Conservation (phyloP, 257 asterid species). For the Anisodus acutangulus region DNA sequence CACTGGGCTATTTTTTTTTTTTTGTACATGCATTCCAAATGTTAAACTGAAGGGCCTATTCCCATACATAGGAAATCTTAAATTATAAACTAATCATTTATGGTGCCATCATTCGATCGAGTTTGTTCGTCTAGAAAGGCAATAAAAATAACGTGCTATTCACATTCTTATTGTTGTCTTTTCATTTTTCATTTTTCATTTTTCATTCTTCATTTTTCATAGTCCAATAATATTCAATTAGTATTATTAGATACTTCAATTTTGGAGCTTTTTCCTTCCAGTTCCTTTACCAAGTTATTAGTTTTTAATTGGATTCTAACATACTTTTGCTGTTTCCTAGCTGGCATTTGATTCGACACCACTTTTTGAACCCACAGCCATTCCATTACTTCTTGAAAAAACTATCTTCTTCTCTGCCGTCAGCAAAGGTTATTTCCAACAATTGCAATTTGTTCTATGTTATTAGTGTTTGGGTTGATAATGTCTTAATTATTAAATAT, state of each 20-base stretch:
- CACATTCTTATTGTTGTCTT: background rate
- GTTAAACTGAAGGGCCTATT: slow-evolving; percentile 8
- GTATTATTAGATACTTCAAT: background rate
- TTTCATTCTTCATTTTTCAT: background rate
- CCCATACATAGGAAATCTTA: slow-evolving; percentile 13
- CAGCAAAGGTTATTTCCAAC: slow-evolving; percentile 72
- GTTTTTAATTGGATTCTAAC: slow-evolving; percentile 36
- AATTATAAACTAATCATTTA: background rate
- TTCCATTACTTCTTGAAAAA: slow-evolving; percentile 86
- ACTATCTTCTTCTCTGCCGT: slow-evolving; percentile 80
- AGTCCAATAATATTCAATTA: background rate
- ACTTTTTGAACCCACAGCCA: slow-evolving; percentile 72
- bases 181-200: background rate
- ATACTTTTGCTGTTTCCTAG: slow-evolving; percentile 57
- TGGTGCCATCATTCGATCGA: background rate
- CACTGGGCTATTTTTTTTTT: no score
- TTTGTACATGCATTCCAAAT: background rate
- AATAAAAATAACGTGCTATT: slow-evolving; percentile 9
- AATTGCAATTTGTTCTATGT: slow-evolving; percentile 24
- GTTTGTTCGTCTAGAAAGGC: background rate
- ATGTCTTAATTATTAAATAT: slow-evolving; percentile 25
- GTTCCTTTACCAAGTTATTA: background rate
- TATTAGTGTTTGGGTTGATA: slow-evolving; percentile 29
- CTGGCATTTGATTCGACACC: slow-evolving; percentile 88
- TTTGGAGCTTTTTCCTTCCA: slow-evolving; percentile 13